A percentile compares a stretch with the other conserved stretches of the same genome.
Evolutionary conservation across 768 basidiomycete genomes (phyloP).

Genomic region (Pisolithus marmoratus): DNA sequence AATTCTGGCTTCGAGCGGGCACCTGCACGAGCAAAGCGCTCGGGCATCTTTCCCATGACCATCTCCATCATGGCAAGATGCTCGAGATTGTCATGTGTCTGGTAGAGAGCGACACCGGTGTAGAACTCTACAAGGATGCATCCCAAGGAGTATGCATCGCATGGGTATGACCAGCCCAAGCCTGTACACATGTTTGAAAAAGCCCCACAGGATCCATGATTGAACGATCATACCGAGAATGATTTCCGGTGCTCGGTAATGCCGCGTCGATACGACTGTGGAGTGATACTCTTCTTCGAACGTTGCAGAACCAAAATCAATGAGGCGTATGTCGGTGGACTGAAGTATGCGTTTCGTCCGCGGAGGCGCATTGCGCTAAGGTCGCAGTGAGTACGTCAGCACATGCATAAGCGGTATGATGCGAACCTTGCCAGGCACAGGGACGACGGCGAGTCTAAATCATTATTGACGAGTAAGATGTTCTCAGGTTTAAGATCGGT

Average conservation of each 20-base stretch:
- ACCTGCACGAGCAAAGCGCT: conserved; percentile 70
- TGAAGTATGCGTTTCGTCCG: conserved; percentile 74
- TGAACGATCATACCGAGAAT: conserved; percentile 74
- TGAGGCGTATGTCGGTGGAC: conserved; percentile 89
- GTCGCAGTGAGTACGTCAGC: conserved; percentile 8
- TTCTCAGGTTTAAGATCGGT: conserved; percentile 99
- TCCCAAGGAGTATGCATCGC: conserved; percentile 96
- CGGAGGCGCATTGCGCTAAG: conserved; percentile 58
- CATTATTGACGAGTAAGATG: conserved; percentile 87
- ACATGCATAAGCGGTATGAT: conserved; percentile 1
- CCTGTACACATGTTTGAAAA: conserved; percentile 43
- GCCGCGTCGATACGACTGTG: conserved; percentile 94
- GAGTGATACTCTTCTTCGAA: conserved; percentile 99
- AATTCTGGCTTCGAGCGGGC: conserved; percentile 85
- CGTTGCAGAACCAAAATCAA: conserved; percentile 98
- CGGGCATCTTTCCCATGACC: conserved; percentile 98
- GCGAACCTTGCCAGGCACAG: conserved; percentile 62
- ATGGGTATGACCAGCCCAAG: conserved; percentile 96
- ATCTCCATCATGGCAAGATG: conserved; percentile 99
- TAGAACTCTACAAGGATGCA: conserved; percentile 99
- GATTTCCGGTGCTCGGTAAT: conserved; percentile 98
- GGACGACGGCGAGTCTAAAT: conserved; percentile 55
- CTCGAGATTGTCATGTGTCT: conserved; percentile 98
- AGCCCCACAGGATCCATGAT: conserved; percentile 1
- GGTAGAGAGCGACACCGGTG: conserved; percentile 97